These are phyloP conservation scores for Coemansia erecta DNA, from an alignment of 192 early-diverging fungal species.

Conservation along the genomic window DNA sequence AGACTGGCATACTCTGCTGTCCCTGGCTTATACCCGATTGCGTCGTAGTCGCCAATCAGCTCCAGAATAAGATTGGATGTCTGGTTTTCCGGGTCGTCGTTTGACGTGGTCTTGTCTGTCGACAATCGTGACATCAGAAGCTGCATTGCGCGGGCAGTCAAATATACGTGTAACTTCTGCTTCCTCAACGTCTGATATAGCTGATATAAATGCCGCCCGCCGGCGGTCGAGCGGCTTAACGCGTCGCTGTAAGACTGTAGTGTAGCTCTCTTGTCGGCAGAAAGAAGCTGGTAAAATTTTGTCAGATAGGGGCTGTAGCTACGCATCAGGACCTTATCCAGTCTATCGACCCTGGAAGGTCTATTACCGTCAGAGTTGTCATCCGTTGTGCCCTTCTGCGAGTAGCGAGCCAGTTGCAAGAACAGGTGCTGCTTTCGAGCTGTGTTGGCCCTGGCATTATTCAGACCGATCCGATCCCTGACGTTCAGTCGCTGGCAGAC, in stretches of 20 bases:
- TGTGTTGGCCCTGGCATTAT: not conserved
- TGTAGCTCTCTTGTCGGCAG: slow-evolving; percentile 18
- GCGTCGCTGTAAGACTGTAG: slow-evolving; percentile 34
- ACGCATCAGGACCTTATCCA: slow-evolving; percentile 27
- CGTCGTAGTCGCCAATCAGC: slow-evolving; percentile 36
- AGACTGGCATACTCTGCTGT: slow-evolving; percentile 40
- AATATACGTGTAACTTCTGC: slow-evolving; percentile 24
- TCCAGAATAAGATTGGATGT: slow-evolving; percentile 20
- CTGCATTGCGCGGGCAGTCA: slow-evolving; percentile 39
- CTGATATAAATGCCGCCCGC: slow-evolving; percentile 12
- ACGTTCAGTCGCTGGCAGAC: not conserved
- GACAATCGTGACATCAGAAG: slow-evolving; percentile 25
- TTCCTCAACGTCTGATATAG: slow-evolving; percentile 25
- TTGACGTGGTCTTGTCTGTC: not conserved
- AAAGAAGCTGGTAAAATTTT: slow-evolving; percentile 40
- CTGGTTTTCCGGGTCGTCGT: slow-evolving; percentile 9
- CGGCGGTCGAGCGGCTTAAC: slow-evolving; percentile 1
- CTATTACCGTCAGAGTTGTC: not conserved
- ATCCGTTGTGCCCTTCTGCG: not conserved
- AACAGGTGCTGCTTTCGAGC: not conserved
- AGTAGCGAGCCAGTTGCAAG: not conserved
- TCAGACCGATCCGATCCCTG: not conserved
- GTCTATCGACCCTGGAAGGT: not conserved
- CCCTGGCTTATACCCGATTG: slow-evolving; percentile 26
- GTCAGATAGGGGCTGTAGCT: slow-evolving; percentile 35